Evolutionary conservation across 257 asterid species (phyloP).

Genomic region (Plantago major): DNA sequence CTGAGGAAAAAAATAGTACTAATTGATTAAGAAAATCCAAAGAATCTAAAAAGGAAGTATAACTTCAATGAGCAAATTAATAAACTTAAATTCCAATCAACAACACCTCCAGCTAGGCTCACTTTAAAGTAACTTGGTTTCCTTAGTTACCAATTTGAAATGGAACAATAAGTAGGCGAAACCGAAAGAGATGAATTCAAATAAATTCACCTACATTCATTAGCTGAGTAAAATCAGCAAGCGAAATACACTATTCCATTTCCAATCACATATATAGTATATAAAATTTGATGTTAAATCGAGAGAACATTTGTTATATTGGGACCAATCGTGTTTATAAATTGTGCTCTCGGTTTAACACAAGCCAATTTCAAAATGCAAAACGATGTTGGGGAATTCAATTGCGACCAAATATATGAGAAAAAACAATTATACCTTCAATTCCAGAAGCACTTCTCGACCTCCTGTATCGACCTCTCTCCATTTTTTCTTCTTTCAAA

Average conservation of each 20-base stretch:
- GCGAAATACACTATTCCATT: background rate
- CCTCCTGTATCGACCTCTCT: slow-evolving; percentile 77
- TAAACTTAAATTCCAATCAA: slow-evolving; percentile 2
- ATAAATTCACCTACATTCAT: background rate
- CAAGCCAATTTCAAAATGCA: background rate
- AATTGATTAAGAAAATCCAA: slow-evolving; percentile 1
- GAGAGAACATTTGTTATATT: no score
- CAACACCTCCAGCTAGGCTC: slow-evolving; percentile 3
- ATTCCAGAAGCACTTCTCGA: slow-evolving; percentile 62
- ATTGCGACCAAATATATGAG: background rate
- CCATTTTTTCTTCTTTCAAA: slow-evolving; percentile 45
- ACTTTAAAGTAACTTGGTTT: background rate
- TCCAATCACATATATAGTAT: background rate
- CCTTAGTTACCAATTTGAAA: background rate
- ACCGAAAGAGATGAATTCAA: background rate
- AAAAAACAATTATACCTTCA: slow-evolving; percentile 46
- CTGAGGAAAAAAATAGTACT: slow-evolving; percentile 7
- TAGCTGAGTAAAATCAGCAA: background rate
- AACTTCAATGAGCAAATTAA: background rate
- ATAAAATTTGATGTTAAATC: no score
- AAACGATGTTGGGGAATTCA: no score
- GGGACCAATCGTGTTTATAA: no score
- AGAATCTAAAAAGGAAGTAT: background rate
- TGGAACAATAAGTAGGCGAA: no score
- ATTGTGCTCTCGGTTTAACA: no score